These are phyloP conservation scores for Xeromyces bisporus DNA, from an alignment of 495 filamentous ascomycete species.

Conservation along the genomic window DNA sequence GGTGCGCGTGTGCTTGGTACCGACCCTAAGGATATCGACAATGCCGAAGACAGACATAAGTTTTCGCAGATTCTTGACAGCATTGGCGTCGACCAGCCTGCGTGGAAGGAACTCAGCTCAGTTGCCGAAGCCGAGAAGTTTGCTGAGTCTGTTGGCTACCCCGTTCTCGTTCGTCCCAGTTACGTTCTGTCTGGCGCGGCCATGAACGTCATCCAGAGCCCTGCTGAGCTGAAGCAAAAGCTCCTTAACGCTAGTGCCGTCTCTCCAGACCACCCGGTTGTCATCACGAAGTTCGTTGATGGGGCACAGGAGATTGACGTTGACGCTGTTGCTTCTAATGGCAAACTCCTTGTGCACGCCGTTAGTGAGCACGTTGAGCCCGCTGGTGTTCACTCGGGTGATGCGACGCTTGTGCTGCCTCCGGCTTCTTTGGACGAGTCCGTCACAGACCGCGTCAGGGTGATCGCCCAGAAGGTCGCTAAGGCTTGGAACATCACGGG, in stretches of 20 bases:
- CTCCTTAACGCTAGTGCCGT: conserved; percentile 78
- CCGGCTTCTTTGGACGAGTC: conserved; percentile 57
- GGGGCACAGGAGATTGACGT: conserved; percentile 96
- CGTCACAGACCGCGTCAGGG: conserved; percentile 74
- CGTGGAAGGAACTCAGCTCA: conserved; percentile 92
- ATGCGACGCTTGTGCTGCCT: conserved; percentile 83
- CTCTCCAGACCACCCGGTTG: conserved; percentile 87
- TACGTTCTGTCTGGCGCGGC: conserved; percentile 95
- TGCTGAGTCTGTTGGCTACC: conserved; percentile 70
- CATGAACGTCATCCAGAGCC: conserved; percentile 91
- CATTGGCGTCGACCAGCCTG: conserved; percentile 92
- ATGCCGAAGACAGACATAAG: conserved; percentile 92
- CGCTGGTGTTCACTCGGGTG: conserved; percentile 91
- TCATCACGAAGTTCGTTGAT: conserved; percentile 97
- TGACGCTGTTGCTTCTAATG: conserved; percentile 79
- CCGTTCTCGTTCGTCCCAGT: conserved; percentile 81
- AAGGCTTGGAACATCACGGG: conserved; percentile 95
- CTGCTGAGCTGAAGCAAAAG: conserved; percentile 75
- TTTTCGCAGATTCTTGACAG: conserved; percentile 94
- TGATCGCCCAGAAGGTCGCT: conserved; percentile 88
- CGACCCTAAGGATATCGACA: conserved; percentile 85
- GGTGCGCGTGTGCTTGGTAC: conserved; percentile 82
- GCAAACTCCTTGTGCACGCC: conserved; percentile 78
- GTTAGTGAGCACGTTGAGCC: conserved; percentile 94
- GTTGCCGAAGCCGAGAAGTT: conserved; percentile 75